These are phyloP conservation scores for Forsythia viridissima DNA, from an alignment of 257 asterid species.

Conservation along the genomic window DNA sequence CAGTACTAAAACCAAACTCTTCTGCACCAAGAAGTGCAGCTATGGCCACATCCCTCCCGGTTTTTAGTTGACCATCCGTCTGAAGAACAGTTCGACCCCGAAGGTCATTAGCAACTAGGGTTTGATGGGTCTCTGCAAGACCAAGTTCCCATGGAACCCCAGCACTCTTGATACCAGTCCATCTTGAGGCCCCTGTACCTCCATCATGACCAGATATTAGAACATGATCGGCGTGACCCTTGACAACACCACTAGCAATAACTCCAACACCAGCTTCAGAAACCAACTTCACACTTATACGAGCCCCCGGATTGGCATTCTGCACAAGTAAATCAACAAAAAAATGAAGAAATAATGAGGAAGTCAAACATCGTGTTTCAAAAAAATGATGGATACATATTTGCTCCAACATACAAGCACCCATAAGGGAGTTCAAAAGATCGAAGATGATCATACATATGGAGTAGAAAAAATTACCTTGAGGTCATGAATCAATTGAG, in stretches of 20 bases:
- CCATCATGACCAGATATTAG: conserved; percentile 99
- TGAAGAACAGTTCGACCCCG: conserved; percentile 95
- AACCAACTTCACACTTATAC: conserved; percentile 94
- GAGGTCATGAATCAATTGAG: conserved; percentile 95
- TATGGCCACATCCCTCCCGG: conserved; percentile 95
- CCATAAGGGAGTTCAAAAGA: conserved; percentile 4
- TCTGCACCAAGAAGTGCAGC: conserved; percentile 99
- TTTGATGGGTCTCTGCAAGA: conserved; percentile 98
- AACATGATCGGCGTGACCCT: conserved; percentile 98
- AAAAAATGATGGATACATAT: background rate
- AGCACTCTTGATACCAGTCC: conserved; percentile 99
- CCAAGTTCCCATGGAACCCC: conserved; percentile 99
- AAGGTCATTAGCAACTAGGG: conserved; percentile 96
- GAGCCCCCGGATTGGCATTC: conserved; percentile 98
- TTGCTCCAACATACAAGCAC: background rate
- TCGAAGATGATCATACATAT: background rate
- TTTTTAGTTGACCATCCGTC: conserved; percentile 97
- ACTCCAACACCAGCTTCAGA: conserved; percentile 99
- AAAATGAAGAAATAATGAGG: background rate
- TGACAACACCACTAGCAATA: conserved; percentile 96
- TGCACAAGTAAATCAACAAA: conserved; percentile 23
- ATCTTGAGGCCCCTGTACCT: conserved; percentile 98
- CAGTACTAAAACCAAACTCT: conserved; percentile 99
- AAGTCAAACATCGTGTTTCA: background rate
- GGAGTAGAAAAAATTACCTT: conserved; percentile 51